phyloP scores from a whole-genome alignment of 345 rosid genomes.

The Euphorbia pulcherrima region DNA sequence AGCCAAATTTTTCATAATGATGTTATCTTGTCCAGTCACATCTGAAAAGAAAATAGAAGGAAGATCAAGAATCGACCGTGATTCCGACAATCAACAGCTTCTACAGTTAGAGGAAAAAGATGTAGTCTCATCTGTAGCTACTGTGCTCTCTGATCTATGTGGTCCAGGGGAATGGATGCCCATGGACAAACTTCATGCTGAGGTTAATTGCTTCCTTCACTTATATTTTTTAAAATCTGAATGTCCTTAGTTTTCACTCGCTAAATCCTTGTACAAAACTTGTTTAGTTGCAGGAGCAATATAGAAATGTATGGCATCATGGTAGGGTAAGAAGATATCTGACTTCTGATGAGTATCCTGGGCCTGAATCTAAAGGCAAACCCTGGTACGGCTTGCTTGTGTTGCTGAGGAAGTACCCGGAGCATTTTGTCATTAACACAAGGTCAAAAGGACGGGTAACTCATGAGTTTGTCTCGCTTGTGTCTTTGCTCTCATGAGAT shows the following conservation, averaged over 20 bases:
- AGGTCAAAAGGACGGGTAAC: slow-evolving; percentile 79
- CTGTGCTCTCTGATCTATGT: slow-evolving; percentile 92
- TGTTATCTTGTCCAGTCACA: slow-evolving; percentile 32
- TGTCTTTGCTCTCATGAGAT: slow-evolving; percentile 62
- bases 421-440: slow-evolving; percentile 90
- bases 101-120: slow-evolving; percentile 92
- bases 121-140: slow-evolving; percentile 97
- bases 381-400: slow-evolving; percentile 91
- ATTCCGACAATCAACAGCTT: slow-evolving; percentile 89
- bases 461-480: slow-evolving; percentile 84
- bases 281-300: slow-evolving; percentile 70
- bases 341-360: slow-evolving; percentile 68
- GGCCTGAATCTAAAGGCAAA: slow-evolving; percentile 74
- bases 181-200: slow-evolving; percentile 85
- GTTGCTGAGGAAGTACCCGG: slow-evolving; percentile 85
- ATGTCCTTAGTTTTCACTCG: not conserved
- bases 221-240: not conserved
- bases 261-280: slow-evolving; percentile 10
- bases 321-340: slow-evolving; percentile 80
- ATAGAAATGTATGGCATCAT: slow-evolving; percentile 80
- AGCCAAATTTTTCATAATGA: not conserved
- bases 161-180: slow-evolving; percentile 99
- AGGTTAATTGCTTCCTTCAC: slow-evolving; percentile 44
- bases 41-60: slow-evolving; percentile 81
- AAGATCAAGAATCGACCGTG: slow-evolving; percentile 75